Evolutionary conservation across 2,329 filamentous ascomycete genomes (phyloP), one percentile per base, ranked within the genome.

Genomic region (Aspergillus arachidicola): DNA sequence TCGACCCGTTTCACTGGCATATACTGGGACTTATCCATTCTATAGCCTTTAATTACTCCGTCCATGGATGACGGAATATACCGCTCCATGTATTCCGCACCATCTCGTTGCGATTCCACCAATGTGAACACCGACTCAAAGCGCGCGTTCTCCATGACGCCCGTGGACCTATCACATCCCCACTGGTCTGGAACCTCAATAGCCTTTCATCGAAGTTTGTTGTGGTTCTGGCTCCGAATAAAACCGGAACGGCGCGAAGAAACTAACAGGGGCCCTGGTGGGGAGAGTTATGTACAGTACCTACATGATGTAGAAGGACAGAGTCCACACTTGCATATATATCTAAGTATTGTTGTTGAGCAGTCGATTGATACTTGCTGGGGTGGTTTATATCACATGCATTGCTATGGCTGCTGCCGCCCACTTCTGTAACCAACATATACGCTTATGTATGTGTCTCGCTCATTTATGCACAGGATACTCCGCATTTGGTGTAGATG

Each of bases 111-210:
- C 48, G 26, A 51, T 51, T 51, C 51, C 30, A 16, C 58, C 50
- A 55, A 56, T 48, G 30, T 41, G 41, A 45, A 11, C 5, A 45
- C n/a, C 9, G 23, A 38, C 34, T 58, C 59, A 43, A 45, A 16
- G 48, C 26, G 48, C 48, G 48, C 48, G 26, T 54, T 58, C 30
- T 16, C n/a, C 28, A 57, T 6, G n/a, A 58, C 57, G 57, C 59
- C 62, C 63, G 62, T 68, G 41, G 66, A 68, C 51, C 57, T 61
- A 63, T 68, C 66, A 68, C 64, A 67, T 68, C 66, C 61, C 60
- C 60, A 57, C 46, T 55, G 60, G 60, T 57, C 65, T 66, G 65
- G 63, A 65, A 63, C 57, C 57, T 51, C 61, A 58, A 46, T 59
- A 64, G 54, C 54, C 63, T 59, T 57, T 45, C 32, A 50, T 60